A percentile compares a stretch with the other conserved stretches of the same genome.
Conservation (phyloP, 176 grass and related monocot species). For the Sorghum bicolor region DNA sequence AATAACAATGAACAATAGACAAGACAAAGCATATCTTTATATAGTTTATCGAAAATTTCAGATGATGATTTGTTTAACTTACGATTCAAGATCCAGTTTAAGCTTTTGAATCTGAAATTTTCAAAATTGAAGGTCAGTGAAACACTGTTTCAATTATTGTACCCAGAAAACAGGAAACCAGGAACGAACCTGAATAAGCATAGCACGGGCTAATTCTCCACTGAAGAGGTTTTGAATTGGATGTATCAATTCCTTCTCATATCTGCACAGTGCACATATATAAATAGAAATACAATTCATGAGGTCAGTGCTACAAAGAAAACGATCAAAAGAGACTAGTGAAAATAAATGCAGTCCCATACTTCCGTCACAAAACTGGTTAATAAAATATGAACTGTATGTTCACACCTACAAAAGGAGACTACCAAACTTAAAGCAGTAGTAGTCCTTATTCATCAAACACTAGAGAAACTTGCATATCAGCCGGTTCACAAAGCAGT, state of each 20-base stretch:
- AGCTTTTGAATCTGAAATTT: conserved; percentile 93
- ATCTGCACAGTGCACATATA: conserved; percentile 52
- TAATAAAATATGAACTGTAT: conserved; percentile 16
- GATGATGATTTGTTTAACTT: conserved; percentile 35
- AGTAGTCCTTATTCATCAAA: conserved; percentile 1
- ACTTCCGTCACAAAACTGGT: conserved; percentile 11
- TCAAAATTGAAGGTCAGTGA: conserved; percentile 32
- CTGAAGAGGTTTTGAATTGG: conserved; percentile 69
- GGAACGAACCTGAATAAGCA: conserved; percentile 94
- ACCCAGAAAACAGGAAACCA: conserved; percentile 6
- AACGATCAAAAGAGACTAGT: neutral
- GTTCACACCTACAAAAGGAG: conserved; percentile 15
- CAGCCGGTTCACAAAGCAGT: neutral
- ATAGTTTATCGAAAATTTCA: conserved; percentile 6
- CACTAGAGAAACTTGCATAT: neutral
- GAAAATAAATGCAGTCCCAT: neutral
- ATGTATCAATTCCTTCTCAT: conserved; percentile 80
- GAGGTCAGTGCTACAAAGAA: conserved; percentile 18
- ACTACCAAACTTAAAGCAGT: conserved; percentile 4
- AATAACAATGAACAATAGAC: conserved; percentile 2
- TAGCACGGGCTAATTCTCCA: conserved; percentile 84
- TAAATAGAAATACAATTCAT: neutral
- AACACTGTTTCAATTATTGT: conserved; percentile 10
- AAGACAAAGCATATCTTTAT: conserved; percentile 22
- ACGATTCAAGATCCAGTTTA: conserved; percentile 92